A percentile compares a stretch with the other conserved stretches of the same genome.
Conservation (phyloP, 2,329 filamentous ascomycete species). For the Fusarium clavum region DNA sequence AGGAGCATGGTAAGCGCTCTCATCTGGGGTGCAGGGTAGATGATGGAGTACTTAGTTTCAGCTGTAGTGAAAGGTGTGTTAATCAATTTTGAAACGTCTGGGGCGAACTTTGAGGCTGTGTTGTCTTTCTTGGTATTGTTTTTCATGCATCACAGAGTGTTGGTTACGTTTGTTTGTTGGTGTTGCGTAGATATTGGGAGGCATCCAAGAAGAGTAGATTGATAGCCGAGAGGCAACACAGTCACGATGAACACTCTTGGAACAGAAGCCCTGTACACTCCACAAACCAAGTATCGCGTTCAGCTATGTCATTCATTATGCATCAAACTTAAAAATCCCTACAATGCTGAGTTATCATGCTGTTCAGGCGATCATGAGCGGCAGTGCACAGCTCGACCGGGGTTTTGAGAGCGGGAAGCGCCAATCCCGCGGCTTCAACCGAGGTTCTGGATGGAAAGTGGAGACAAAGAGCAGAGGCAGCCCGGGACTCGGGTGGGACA, state of each 20-base stretch:
- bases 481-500: conserved; percentile 24
- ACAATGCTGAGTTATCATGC: conserved; percentile 38
- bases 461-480: conserved; percentile 31
- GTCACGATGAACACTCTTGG: background rate
- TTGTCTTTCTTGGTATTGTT: background rate
- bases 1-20: conserved; percentile 26
- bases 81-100: conserved; percentile 4
- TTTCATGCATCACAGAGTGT: background rate
- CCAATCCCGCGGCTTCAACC: conserved; percentile 34
- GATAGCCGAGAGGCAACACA: conserved; percentile 2
- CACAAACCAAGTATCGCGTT: background rate
- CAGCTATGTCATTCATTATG: conserved; percentile 18
- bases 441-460: conserved; percentile 14
- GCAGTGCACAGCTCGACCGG: conserved; percentile 29
- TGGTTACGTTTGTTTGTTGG: background rate
- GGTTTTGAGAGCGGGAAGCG: conserved; percentile 24
- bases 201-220: conserved; percentile 23
- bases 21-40: conserved; percentile 6
- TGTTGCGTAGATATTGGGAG: conserved; percentile 15
- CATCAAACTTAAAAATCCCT: conserved; percentile 20
- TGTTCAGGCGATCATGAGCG: conserved; percentile 33
- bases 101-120: background rate
- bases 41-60: conserved; percentile 17
- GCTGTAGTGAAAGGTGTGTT: background rate
- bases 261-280: background rate